Conservation (phyloP, 306 rosid genomes). For the Psophocarpus tetragonolobus region DNA sequence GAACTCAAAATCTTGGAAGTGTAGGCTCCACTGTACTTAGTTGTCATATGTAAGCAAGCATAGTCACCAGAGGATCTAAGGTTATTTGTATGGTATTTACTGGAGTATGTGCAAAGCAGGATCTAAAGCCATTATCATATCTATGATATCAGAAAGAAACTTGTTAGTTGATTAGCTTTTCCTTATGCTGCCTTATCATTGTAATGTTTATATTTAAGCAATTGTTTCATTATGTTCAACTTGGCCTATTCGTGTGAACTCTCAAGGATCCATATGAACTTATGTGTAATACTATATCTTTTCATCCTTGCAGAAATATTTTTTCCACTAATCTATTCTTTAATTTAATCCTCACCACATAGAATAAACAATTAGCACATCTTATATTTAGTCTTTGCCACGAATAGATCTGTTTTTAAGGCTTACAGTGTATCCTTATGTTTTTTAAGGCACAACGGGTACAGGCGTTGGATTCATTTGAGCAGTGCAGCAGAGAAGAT, state of each 20-base stretch:
- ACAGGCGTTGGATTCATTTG: slow-evolving; percentile 29
- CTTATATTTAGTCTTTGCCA: neutral
- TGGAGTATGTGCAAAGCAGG: neutral
- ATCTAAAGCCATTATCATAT: neutral
- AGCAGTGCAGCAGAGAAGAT: slow-evolving; percentile 23
- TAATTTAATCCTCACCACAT: neutral
- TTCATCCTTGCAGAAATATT: neutral
- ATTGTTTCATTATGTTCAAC: neutral
- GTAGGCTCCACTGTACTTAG: neutral
- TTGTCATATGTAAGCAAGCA: neutral
- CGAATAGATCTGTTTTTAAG: neutral
- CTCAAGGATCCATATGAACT: neutral
- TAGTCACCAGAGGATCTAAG: neutral
- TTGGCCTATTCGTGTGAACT: neutral
- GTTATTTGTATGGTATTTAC: neutral
- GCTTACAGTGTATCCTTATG: slow-evolving; percentile 1
- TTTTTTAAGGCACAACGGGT: slow-evolving; percentile 19
- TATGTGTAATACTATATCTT: neutral
- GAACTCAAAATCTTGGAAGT: neutral
- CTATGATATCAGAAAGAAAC: neutral
- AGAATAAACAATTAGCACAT: neutral
- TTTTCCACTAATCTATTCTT: neutral
- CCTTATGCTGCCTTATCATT: neutral
- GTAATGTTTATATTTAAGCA: neutral
- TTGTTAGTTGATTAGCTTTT: neutral